Evolutionary conservation across 177 flowering plant genomes (phyloP), one percentile per base, ranked within the genome.

Genomic region (Vitis hybrid): DNA sequence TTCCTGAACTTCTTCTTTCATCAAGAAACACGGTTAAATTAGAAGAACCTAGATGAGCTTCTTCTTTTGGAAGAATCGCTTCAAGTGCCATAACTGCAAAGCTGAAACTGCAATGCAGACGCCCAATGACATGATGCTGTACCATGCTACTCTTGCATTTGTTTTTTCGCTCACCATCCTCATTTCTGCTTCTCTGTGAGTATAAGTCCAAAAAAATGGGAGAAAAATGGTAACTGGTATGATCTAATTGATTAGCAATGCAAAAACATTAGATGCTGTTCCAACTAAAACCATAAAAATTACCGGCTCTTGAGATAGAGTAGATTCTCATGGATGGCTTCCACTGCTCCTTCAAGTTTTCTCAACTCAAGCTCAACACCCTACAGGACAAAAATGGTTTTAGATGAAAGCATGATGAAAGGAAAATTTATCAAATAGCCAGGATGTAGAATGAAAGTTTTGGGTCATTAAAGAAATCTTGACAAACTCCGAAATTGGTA

Each of bases 361-460:
- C 78, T 84, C 56, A 95, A 82, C 77, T 95, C 98, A 31, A 95
- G 94, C 71, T 92, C 97, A 68, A 95, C 82, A 73, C 98, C 98
- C 99, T 95, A 70, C 11, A 74, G 19, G 52, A 12, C 20, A 10
- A 17, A 56, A 51, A 5, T 38, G 47, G 47, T 8, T 38, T 38
- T 38, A 28, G 31, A 28, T 28, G 31, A 28, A 28, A 3, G 31
- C 31, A 28, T 28, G 47, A 38, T 38, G 47, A 8, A 38, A 7
- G 47, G 2, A 38, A 38, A 38, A 38, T 5, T 1, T 38, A 38
- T 5, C 47, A 38, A 38, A 38, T 5, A 0, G 47, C 47, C 47
- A 38, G 9, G 8, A 38, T 38, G 47, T 7, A 38, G 47, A 38
- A 38, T 1, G 9, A 38, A 38, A 38, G 47, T 38, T 38, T 38